Conservation (phyloP, 345 rosid genomes). For the Euphorbia peplus region DNA sequence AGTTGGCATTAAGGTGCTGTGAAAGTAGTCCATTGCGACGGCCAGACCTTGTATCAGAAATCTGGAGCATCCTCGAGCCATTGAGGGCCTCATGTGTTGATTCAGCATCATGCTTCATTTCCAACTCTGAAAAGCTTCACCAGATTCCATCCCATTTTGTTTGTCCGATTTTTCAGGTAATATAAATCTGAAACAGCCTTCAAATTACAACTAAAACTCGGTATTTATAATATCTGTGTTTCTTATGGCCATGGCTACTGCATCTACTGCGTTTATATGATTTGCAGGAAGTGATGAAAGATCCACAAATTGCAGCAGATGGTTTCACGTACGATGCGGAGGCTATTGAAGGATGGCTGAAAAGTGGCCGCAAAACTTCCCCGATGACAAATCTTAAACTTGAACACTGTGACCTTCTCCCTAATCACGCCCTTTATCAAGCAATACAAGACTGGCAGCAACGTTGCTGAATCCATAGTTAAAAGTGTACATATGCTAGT, state of each 20-base stretch:
- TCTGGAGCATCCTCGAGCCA: conserved; percentile 48
- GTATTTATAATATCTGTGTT: not conserved
- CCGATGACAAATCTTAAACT: conserved; percentile 91
- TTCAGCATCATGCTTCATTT: conserved; percentile 29
- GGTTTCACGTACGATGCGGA: conserved; percentile 91
- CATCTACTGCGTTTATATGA: conserved; percentile 7
- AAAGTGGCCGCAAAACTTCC: conserved; percentile 74
- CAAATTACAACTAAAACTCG: not conserved
- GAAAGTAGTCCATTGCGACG: conserved; percentile 40
- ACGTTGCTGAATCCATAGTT: conserved; percentile 35
- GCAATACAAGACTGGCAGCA: conserved; percentile 86
- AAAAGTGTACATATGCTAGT: too few species aligned
- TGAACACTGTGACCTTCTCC: conserved; percentile 61
- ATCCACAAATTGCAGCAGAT: conserved; percentile 85
- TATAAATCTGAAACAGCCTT: not conserved
- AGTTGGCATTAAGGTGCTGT: conserved; percentile 69
- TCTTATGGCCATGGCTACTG: conserved; percentile 1
- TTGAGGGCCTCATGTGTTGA: conserved; percentile 39
- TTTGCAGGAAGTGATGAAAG: conserved; percentile 74
- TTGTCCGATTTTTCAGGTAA: conserved; percentile 92
- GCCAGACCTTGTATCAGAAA: conserved; percentile 56
- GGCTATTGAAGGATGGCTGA: conserved; percentile 81
- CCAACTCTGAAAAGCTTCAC: conserved; percentile 46
- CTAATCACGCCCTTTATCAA: conserved; percentile 72
- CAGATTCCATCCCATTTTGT: conserved; percentile 72